Conservation (phyloP, 495 filamentous ascomycete genomes). For the Talaromyces liani region DNA sequence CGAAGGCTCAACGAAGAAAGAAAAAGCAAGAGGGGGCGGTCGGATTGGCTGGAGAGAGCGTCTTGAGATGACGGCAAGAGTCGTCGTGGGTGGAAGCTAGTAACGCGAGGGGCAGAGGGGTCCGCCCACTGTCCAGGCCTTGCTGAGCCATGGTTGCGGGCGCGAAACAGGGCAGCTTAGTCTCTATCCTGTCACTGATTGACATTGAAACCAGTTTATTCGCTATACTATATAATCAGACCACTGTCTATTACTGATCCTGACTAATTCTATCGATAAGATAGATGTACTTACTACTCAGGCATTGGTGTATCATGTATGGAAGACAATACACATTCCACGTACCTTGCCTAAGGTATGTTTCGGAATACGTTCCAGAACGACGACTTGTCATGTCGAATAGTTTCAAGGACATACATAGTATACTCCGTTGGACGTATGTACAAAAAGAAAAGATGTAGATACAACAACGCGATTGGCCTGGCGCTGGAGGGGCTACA, state of each 20-base stretch:
- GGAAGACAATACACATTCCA: no score
- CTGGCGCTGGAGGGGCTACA: background rate
- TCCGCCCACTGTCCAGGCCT: constrained; percentile 1
- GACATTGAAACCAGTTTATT: no score
- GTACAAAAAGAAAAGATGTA: background rate
- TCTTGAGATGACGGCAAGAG: background rate
- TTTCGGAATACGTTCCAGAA: no score
- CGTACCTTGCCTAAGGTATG: no score
- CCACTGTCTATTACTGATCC: no score
- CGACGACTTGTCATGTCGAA: no score
- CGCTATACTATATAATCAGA: no score
- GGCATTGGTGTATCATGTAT: no score
- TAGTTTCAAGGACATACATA: background rate
- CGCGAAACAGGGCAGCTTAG: background rate
- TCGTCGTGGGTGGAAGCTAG: background rate
- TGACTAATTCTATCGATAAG: no score
- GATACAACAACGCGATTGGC: background rate
- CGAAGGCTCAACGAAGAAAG: background rate
- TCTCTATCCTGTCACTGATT: background rate
- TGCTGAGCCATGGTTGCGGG: background rate
- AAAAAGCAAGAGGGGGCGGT: background rate
- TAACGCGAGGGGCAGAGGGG: constrained; percentile 2
- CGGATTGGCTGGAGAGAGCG: background rate
- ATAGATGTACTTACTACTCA: no score
- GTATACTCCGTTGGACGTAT: background rate